Percentiles rank a stretch among this genome's conserved stretches.
Evolutionary conservation across 805 yeast genomes (phyloP).

Genomic region (Yarrowia osloensis): DNA sequence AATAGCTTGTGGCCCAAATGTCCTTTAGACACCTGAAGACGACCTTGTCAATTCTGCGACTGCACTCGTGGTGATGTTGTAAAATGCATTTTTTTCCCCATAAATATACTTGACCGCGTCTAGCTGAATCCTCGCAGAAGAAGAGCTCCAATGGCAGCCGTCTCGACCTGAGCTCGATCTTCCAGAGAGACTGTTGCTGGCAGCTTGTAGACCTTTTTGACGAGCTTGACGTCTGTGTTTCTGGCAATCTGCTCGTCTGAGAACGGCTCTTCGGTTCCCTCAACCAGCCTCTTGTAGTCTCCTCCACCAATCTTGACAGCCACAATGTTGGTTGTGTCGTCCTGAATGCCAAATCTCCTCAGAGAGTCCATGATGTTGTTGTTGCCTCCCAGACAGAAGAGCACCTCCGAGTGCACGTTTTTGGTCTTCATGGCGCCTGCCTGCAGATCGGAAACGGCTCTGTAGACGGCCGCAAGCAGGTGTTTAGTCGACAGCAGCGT

Average conservation of each 20-base stretch:
- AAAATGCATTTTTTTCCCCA: not conserved
- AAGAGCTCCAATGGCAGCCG: conserved; percentile 34
- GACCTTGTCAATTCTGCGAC: too few relatives aligned
- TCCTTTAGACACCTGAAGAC: too few relatives aligned
- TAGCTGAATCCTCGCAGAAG: conserved; percentile 34
- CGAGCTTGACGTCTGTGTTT: conserved; percentile 29
- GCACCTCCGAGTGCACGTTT: conserved; percentile 69
- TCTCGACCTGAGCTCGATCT: conserved; percentile 15
- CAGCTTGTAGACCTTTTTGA: conserved; percentile 34
- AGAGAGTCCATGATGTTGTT: conserved; percentile 63
- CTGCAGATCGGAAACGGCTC: conserved; percentile 57
- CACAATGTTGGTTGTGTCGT: conserved; percentile 49
- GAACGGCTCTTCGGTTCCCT: conserved; percentile 33
- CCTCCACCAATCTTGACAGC: conserved; percentile 51
- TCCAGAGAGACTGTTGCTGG: conserved; percentile 27
- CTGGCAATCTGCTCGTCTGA: conserved; percentile 29
- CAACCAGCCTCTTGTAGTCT: conserved; percentile 33
- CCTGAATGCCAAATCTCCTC: conserved; percentile 67
- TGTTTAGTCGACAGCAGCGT: conserved; percentile 64
- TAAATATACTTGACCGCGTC: not conserved
- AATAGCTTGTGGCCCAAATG: too few relatives aligned
- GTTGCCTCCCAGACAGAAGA: conserved; percentile 64
- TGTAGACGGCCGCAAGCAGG: conserved; percentile 58
- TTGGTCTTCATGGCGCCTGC: conserved; percentile 57
- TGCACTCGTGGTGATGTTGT: not conserved